A percentile compares a stretch with the other conserved stretches of the same genome.
Conservation (phyloP, 1,284 basidiomycete genomes). For the Rhodotorula sp. region DNA sequence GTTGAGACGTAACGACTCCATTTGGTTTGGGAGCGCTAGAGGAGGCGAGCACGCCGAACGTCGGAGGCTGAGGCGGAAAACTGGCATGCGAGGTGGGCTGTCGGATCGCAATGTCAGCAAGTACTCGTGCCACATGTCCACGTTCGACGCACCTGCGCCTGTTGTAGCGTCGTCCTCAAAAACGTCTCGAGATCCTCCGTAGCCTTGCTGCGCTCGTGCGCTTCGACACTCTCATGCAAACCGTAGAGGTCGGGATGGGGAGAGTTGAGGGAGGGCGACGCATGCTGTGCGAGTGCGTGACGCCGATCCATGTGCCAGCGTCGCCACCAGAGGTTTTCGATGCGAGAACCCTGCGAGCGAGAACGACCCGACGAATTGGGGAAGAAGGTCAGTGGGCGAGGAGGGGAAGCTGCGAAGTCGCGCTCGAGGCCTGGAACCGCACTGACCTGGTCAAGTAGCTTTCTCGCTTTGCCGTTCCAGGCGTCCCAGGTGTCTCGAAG, state of each 20-base stretch:
- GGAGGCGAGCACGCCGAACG: slow-evolving; percentile 1
- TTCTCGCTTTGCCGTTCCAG: slow-evolving; percentile 22
- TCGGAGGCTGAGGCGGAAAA: slow-evolving; percentile 4
- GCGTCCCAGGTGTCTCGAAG: slow-evolving; percentile 27
- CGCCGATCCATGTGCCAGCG: slow-evolving; percentile 36
- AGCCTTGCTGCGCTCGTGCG: slow-evolving; percentile 15
- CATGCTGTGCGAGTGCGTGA: slow-evolving; percentile 1
- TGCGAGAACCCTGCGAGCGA: slow-evolving; percentile 27
- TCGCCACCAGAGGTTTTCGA: slow-evolving; percentile 40
- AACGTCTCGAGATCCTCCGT: slow-evolving; percentile 30
- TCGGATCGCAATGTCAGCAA: too few species aligned
- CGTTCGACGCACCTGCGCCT: slow-evolving; percentile 12
- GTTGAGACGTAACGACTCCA: background rate
- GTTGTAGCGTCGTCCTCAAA: slow-evolving; percentile 24
- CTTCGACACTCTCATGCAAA: slow-evolving; percentile 11
- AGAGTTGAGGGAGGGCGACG: slow-evolving; percentile 3
- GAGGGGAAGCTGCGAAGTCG: too few species aligned
- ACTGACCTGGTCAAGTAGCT: slow-evolving; percentile 22
- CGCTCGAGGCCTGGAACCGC: background rate
- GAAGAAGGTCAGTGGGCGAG: background rate
- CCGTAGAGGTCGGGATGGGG: slow-evolving; percentile 6
- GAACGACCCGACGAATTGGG: background rate
- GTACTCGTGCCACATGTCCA: background rate
- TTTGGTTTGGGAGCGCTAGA: background rate
- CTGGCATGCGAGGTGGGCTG: slow-evolving; percentile 1